A percentile compares a stretch with the other conserved stretches of the same genome.
phyloP scores from a whole-genome alignment of 106 monocot species.

The Gastrodia elata region DNA sequence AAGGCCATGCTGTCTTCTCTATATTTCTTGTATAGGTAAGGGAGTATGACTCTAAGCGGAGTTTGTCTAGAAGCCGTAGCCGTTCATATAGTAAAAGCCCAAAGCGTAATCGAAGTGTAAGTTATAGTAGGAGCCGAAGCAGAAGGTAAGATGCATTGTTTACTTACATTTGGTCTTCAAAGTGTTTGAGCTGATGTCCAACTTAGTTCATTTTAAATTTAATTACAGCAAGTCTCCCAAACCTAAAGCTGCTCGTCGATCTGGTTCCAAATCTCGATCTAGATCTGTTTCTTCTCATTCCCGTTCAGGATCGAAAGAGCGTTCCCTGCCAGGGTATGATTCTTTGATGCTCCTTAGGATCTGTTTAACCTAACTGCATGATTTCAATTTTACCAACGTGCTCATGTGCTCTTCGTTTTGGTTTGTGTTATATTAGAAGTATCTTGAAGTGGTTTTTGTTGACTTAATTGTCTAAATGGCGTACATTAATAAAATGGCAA shows the following conservation, averaged over 20 bases:
- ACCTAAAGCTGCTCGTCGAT: slow-evolving; percentile 5
- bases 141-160: slow-evolving; percentile 12
- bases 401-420: background rate
- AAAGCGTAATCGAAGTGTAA: slow-evolving; percentile 6
- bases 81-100: slow-evolving; percentile 7
- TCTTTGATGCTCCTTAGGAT: background rate
- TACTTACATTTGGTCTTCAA: background rate
- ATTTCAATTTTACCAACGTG: background rate
- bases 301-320: slow-evolving; percentile 9
- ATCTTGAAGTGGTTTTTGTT: background rate
- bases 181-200: background rate
- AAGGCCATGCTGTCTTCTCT: background rate
- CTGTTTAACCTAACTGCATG: too few relatives aligned
- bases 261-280: slow-evolving; percentile 12
- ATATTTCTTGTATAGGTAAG: slow-evolving; percentile 9
- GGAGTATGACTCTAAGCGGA: slow-evolving; percentile 19
- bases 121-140: slow-evolving; percentile 3
- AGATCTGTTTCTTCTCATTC: slow-evolving; percentile 12
- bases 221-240: slow-evolving; percentile 21
- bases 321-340: slow-evolving; percentile 13
- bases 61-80: slow-evolving; percentile 17
- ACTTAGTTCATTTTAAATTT: background rate
- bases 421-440: background rate
- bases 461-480: background rate
- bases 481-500: background rate